phyloP scores from a whole-genome alignment of 1,139 yeast genomes.

The Taphrina sp. region DNA sequence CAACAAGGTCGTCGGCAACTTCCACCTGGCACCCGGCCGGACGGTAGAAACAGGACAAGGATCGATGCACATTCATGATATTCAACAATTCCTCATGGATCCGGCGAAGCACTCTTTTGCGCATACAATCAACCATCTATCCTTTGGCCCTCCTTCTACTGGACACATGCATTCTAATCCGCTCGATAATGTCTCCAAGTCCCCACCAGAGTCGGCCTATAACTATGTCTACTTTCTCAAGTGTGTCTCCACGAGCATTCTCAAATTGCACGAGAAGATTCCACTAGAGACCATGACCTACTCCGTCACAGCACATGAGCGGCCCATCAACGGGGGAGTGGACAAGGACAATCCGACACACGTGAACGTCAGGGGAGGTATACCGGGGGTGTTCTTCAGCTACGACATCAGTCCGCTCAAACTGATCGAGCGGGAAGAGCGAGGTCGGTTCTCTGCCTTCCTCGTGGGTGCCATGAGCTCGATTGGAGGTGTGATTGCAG shows the following conservation, averaged over 20 bases:
- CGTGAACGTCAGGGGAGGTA: conserved; percentile 77
- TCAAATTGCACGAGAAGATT: conserved; percentile 53
- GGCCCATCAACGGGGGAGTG: conserved; percentile 80
- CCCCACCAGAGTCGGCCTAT: conserved; percentile 52
- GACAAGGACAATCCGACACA: conserved; percentile 91
- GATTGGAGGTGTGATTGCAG: conserved; percentile 89
- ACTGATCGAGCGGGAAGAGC: conserved; percentile 79
- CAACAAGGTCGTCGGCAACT: conserved; percentile 82
- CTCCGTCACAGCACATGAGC: conserved; percentile 83
- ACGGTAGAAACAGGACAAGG: conserved; percentile 51
- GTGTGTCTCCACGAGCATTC: conserved; percentile 87
- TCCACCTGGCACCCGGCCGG: conserved; percentile 94
- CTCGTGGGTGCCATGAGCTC: conserved; percentile 81
- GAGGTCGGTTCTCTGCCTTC: conserved; percentile 73
- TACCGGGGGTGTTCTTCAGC: conserved; percentile 82
- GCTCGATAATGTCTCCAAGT: conserved; percentile 56
- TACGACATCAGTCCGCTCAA: conserved; percentile 93
- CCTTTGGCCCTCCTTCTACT: conserved; percentile 70
- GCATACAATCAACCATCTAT: conserved; percentile 73
- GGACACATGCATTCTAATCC: conserved; percentile 56
- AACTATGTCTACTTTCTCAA: conserved; percentile 75
- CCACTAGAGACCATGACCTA: conserved; percentile 83
- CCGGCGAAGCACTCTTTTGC: conserved; percentile 59
- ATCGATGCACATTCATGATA: conserved; percentile 60
- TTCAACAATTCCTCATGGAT: conserved; percentile 63